Base-by-base conservation (phyloP, 805 yeast genomes). In the Vanderwaltozyma verrucispora region DNA sequence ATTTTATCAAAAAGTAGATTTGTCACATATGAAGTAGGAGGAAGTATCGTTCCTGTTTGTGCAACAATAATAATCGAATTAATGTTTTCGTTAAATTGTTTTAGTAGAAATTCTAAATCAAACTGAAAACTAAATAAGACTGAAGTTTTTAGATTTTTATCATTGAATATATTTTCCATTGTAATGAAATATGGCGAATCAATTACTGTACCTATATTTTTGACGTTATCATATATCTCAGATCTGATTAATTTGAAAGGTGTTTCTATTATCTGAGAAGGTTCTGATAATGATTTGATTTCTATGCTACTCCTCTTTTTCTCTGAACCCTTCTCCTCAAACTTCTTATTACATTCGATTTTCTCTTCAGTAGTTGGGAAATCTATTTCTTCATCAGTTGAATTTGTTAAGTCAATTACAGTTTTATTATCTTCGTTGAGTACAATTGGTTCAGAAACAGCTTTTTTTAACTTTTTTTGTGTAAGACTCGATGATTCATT, bases 101-200 rank as follows among this genome's bases (percentile, higher is more conserved):
- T 46, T 2, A 69, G 46, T 12, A 73, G 46, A 31, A 61, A 57
- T 25, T 62, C 64, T 33, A 72, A 44, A 6, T 72, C 69, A 13
- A 64, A 65, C 32, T 60, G 68, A 46, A 62, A 75, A 44, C 74
- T 72, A 55, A 74, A 74, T 26, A 74, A 66, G 39, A 60, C 64
- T 0, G 72, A 59, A 33, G 56, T 59, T 8, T 32, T 32, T 15
- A 74, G 43, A 8, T 61, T 59, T 5, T 45, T 31, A 10, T 59
- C 53, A 5, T 68, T 65, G 9, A 64, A 38, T 2, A 64, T 52
- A n/a, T 59, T 59, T 1, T 44, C 33, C 23, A 62, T 36, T 1
- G 54, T 47, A 5, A 53, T 37, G 14, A 62, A 50, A 35, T 48
- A 44, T 4, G 45, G 30, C 1, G 56, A 39, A 13, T 36, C 21